Evolutionary conservation across 768 basidiomycete species (phyloP), one percentile per base, ranked within the genome.

Genomic region (Mycena pura): DNA sequence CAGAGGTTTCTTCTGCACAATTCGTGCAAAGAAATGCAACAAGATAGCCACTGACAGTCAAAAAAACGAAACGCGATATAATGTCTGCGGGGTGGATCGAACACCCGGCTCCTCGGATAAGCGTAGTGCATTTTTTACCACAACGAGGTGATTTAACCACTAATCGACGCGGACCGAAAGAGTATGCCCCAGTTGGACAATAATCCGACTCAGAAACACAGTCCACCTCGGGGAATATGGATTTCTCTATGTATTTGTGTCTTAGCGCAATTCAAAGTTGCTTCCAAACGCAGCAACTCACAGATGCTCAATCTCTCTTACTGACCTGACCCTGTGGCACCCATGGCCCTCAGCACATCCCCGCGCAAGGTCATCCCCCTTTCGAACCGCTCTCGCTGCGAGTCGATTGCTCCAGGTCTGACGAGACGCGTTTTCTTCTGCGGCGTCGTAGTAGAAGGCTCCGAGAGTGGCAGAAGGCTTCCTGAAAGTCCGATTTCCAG

Each of bases 351-450:
- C 51, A 87, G 78, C 69, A 77, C 80, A 24, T 90, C 91, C 32
- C 91, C 91, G 40, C 81, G 91, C 58, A 93, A 93, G 76, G 77
- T 83, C 6, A 80, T 92, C 9, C 90, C 91, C 36, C 80, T 93
- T 29, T 83, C 90, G 67, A 69, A 78, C 25, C 78, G 80, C 25
- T 75, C 80, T 39, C 79, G 82, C 43, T 77, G 75, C 28, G 76
- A 73, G 31, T 75, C 83, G 39, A 73, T 75, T 17, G 69, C 76
- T 29, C 69, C 78, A 29, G 73, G 77, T 49, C 67, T 86, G 63
- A 95, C 90, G 6, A 89, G 84, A 72, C 90, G 95, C 71, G 91
- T 89, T 24, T 96, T 96, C 74, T 91, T 91, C 71, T 93, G 91
- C 70, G 92, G 92, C 41, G 91, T 96, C 19, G 92, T 96, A 14